Evolutionary conservation across 1,139 yeast species (phyloP).

Genomic region (Suhomyces bolitotheri): DNA sequence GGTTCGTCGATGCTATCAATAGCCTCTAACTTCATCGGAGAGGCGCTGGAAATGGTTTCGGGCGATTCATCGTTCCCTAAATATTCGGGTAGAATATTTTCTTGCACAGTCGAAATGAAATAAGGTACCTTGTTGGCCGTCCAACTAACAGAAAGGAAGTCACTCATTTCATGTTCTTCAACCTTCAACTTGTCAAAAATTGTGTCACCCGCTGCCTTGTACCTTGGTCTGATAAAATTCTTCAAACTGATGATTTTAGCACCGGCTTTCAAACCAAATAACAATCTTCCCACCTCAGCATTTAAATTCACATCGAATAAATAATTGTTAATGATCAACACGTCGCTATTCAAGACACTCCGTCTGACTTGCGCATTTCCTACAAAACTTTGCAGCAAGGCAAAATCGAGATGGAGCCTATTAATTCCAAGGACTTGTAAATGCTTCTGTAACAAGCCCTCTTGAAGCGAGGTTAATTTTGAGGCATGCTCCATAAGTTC

Average conservation of each 20-base stretch:
- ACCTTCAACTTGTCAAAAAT: constrained; percentile 64
- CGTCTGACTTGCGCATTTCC: constrained; percentile 56
- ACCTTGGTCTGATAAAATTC: constrained; percentile 64
- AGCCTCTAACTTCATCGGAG: constrained; percentile 1
- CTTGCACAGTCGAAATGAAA: constrained; percentile 71
- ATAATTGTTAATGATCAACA: constrained; percentile 78
- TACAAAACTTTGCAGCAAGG: constrained; percentile 70
- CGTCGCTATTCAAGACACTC: constrained; percentile 63
- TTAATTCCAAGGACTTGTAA: constrained; percentile 63
- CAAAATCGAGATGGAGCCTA: constrained; percentile 56
- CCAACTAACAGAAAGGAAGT: constrained; percentile 80
- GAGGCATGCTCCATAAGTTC: constrained; percentile 88
- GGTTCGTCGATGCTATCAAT: not conserved
- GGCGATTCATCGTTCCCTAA: constrained; percentile 14
- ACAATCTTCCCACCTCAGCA: constrained; percentile 63
- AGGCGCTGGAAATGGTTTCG: not conserved
- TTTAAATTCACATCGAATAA: constrained; percentile 76
- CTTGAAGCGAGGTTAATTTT: constrained; percentile 61
- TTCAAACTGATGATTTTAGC: constrained; percentile 77
- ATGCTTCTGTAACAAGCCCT: constrained; percentile 56
- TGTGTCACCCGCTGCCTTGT: constrained; percentile 58
- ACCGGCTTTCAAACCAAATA: constrained; percentile 67
- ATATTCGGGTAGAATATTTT: constrained; percentile 21
- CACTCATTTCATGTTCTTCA: constrained; percentile 63
- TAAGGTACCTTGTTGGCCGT: constrained; percentile 83